Percentiles rank a stretch among this genome's conserved stretches.
Evolutionary conservation across 176 grass and related monocot species (phyloP).

Genomic region (Phoenix roebelenii): DNA sequence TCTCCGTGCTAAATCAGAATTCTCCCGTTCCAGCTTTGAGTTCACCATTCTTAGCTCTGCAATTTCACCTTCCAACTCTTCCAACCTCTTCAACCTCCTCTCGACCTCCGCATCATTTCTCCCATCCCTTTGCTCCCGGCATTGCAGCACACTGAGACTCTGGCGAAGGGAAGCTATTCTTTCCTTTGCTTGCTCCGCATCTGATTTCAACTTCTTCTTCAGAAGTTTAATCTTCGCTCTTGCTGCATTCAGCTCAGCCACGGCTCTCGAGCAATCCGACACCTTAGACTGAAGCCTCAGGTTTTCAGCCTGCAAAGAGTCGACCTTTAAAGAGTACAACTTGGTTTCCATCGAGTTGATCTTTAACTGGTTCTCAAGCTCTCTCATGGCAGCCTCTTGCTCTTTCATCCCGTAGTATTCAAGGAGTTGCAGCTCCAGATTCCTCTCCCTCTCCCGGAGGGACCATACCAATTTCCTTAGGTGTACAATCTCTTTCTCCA

Average conservation of each 20-base stretch:
- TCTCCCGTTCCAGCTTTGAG: conserved; percentile 55
- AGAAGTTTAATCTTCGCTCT: conserved; percentile 51
- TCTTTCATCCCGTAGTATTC: conserved; percentile 62
- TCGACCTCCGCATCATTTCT: conserved; percentile 27
- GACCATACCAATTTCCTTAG: conserved; percentile 72
- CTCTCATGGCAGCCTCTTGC: conserved; percentile 47
- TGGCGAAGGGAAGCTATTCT: conserved; percentile 42
- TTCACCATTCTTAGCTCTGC: conserved; percentile 43
- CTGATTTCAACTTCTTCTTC: conserved; percentile 38
- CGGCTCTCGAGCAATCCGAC: conserved; percentile 31
- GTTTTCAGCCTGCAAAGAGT: conserved; percentile 76
- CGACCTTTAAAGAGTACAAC: conserved; percentile 63
- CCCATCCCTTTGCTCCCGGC: conserved; percentile 22
- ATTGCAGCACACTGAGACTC: conserved; percentile 26
- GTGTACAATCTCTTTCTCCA: conserved; percentile 49
- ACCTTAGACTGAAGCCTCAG: conserved; percentile 44
- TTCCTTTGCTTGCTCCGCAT: conserved; percentile 47
- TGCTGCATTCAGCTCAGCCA: conserved; percentile 47
- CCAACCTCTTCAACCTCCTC: conserved; percentile 35
- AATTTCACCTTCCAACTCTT: conserved; percentile 53
- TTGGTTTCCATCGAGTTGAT: conserved; percentile 67
- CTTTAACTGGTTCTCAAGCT: conserved; percentile 82
- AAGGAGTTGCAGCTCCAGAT: conserved; percentile 56
- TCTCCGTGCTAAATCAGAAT: conserved; percentile 44
- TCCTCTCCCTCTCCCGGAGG: conserved; percentile 71